Conservation (phyloP, 768 basidiomycete genomes). For the Suillus occidentalis region DNA sequence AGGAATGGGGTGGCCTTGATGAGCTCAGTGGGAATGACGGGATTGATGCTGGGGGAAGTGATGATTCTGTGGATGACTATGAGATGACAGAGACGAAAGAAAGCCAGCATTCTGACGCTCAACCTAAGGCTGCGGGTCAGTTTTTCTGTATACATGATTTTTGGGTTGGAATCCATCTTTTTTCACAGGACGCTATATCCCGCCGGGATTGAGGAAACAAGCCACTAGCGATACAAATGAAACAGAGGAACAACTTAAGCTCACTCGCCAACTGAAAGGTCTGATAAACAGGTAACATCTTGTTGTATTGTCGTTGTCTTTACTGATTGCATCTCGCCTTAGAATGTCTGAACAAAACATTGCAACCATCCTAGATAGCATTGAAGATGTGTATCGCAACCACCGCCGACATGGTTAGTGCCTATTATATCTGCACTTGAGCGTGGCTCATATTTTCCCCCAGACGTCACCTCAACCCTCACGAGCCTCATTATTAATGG, state of each 20-base stretch:
- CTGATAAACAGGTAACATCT: conserved; percentile 73
- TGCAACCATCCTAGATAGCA: conserved; percentile 62
- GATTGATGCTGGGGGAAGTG: conserved; percentile 25
- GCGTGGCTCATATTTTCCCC: background rate
- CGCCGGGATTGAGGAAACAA: conserved; percentile 71
- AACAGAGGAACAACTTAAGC: conserved; percentile 48
- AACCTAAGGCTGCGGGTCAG: background rate
- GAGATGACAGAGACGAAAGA: background rate
- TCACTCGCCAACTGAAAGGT: conserved; percentile 81
- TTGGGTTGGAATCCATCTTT: background rate
- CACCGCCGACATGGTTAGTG: conserved; percentile 73
- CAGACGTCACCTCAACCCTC: conserved; percentile 81
- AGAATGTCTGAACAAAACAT: conserved; percentile 94
- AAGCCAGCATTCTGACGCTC: background rate
- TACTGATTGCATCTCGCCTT: conserved; percentile 2
- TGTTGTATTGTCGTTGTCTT: conserved; percentile 1
- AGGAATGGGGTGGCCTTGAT: conserved; percentile 42
- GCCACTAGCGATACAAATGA: conserved; percentile 36
- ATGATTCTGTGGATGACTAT: background rate
- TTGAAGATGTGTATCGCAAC: conserved; percentile 77
- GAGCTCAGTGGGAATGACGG: conserved; percentile 2
- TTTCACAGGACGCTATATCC: conserved; percentile 61
- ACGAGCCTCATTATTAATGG: conserved; percentile 76
- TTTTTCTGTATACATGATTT: background rate
- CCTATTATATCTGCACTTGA: conserved; percentile 13